Conservation (phyloP, 257 asterid genomes). For the Paraleonurus japonicus region DNA sequence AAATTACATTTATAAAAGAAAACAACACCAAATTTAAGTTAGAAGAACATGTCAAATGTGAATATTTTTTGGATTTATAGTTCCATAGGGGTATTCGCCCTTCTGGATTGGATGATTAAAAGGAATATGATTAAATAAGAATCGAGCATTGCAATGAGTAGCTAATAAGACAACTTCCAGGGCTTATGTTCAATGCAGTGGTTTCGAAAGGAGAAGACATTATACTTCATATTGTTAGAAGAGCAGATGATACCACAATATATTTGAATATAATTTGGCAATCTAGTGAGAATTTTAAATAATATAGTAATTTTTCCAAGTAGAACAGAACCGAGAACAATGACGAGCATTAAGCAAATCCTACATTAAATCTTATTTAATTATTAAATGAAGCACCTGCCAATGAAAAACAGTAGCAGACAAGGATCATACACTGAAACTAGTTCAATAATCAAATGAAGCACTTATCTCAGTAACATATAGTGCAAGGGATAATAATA, state of each 20-base stretch:
- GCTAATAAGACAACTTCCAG: too few relatives aligned
- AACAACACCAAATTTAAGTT: not conserved
- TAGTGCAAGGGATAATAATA: too few relatives aligned
- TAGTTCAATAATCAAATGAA: not conserved
- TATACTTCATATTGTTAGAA: too few relatives aligned
- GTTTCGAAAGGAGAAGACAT: too few relatives aligned
- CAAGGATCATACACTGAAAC: not conserved
- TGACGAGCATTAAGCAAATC: not conserved
- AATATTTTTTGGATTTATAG: not conserved
- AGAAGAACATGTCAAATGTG: not conserved
- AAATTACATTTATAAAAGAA: too few relatives aligned
- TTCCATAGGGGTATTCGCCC: not conserved
- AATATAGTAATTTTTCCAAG: not conserved
- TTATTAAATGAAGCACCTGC: not conserved
- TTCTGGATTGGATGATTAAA: not conserved
- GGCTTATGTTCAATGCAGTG: too few relatives aligned
- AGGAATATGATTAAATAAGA: not conserved
- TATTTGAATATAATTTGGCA: not conserved
- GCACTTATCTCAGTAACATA: not conserved
- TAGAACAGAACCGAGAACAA: not conserved
- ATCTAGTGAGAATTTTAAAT: not conserved
- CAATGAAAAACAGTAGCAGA: not conserved
- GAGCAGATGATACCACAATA: not conserved
- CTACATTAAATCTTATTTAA: not conserved
- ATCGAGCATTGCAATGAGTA: not conserved